Conservation (phyloP, 2,329 filamentous ascomycete species). For the Aaosphaeria arxii region DNA sequence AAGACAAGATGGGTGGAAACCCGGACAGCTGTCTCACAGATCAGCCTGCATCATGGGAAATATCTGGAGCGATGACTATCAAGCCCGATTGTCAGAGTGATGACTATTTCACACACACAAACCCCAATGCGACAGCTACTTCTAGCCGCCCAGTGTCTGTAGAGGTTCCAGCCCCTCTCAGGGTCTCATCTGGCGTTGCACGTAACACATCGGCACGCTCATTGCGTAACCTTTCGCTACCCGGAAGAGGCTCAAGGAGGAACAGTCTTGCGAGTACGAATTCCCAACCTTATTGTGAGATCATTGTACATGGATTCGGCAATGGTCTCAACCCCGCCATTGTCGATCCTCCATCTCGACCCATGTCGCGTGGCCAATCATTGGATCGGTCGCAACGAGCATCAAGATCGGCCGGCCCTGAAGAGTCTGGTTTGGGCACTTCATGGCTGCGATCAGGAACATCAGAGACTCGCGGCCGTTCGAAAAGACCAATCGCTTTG, state of each 20-base stretch:
- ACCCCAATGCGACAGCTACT: conserved; percentile 9
- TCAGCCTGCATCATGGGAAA: no score
- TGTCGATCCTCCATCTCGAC: conserved; percentile 3
- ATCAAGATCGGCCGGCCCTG: conserved; percentile 11
- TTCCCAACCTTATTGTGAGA: conserved; percentile 33
- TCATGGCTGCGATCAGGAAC: background rate
- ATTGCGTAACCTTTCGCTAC: conserved; percentile 25
- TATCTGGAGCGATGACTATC: conserved; percentile 18
- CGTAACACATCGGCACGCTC: conserved; percentile 37
- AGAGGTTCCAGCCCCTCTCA: conserved; percentile 28
- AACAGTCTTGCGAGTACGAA: conserved; percentile 24
- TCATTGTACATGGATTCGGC: conserved; percentile 38
- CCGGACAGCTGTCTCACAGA: no score
- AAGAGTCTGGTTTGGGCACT: conserved; percentile 9
- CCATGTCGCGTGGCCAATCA: conserved; percentile 1
- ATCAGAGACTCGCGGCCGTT: background rate
- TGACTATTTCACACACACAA: conserved; percentile 33
- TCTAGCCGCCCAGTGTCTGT: conserved; percentile 24
- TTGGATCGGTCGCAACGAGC: conserved; percentile 5
- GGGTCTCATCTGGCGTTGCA: conserved; percentile 17
- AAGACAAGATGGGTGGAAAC: no score
- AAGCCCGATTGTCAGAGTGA: conserved; percentile 47
- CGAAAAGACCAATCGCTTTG: conserved; percentile 8
- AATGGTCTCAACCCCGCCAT: conserved; percentile 31
- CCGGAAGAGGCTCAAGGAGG: conserved; percentile 22